Conservation (phyloP, 1,139 yeast species). For the Casaregolazyma suthepensis region DNA sequence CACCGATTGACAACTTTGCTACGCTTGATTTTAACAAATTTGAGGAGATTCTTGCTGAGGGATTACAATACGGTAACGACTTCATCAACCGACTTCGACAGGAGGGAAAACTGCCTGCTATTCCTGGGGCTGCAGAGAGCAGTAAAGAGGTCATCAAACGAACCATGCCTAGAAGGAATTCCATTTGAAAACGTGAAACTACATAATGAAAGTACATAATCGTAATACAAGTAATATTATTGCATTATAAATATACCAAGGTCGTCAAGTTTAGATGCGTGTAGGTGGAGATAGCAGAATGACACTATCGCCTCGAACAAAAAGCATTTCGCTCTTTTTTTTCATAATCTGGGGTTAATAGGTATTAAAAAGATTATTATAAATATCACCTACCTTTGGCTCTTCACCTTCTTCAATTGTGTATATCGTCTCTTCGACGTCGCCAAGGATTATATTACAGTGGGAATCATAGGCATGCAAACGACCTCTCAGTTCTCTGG, state of each 20-base stretch:
- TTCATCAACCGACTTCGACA: conserved; percentile 50
- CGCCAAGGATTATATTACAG: conserved; percentile 92
- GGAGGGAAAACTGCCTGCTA: conserved; percentile 51
- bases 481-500: conserved; percentile 84
- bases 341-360: conserved; percentile 37
- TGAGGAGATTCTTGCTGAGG: conserved; percentile 81
- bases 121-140: conserved; percentile 46
- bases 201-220: conserved; percentile 2
- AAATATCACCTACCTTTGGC: conserved; percentile 30
- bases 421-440: conserved; percentile 80
- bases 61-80: conserved; percentile 64
- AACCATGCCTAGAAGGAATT: conserved; percentile 50
- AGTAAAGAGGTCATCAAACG: conserved; percentile 24
- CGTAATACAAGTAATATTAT: background rate
- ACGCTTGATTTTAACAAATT: conserved; percentile 90
- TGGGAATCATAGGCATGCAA: conserved; percentile 95
- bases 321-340: conserved; percentile 80
- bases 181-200: conserved; percentile 38
- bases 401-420: conserved; percentile 46
- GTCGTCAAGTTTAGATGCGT: conserved; percentile 11
- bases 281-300: conserved; percentile 56
- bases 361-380: background rate
- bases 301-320: conserved; percentile 94
- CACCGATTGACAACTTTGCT: conserved; percentile 88
- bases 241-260: conserved; percentile 7